Conservation (phyloP, 2,329 filamentous ascomycete species). For the Ascochyta lentis region DNA sequence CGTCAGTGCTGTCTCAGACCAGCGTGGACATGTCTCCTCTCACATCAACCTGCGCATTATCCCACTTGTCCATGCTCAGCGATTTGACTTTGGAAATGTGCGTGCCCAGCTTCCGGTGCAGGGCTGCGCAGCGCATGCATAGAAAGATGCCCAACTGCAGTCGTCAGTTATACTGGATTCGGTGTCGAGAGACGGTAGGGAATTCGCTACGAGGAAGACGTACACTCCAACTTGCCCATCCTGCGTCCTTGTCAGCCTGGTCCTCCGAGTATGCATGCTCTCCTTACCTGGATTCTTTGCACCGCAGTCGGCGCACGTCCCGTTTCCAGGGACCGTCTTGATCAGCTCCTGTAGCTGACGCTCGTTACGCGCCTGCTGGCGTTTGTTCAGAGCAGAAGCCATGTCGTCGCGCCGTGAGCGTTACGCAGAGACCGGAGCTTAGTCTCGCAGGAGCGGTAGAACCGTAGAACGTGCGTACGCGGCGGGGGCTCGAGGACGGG, state of each 20-base stretch:
- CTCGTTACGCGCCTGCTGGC: constrained; percentile 97
- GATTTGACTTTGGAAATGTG: constrained; percentile 99
- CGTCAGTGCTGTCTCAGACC: constrained; percentile 18
- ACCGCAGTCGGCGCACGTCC: constrained; percentile 90
- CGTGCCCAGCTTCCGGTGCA: constrained; percentile 95
- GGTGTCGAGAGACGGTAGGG: constrained; percentile 7
- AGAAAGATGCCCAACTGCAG: constrained; percentile 88
- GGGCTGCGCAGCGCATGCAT: constrained; percentile 94
- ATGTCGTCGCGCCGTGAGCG: constrained; percentile 53
- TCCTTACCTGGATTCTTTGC: constrained; percentile 86
- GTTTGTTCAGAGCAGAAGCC: constrained; percentile 84
- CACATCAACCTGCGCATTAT: constrained; percentile 94
- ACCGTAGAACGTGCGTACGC: constrained; percentile 17
- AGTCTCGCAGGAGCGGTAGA: constrained; percentile 8
- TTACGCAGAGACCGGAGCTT: constrained; percentile 13
- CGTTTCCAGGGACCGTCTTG: constrained; percentile 83
- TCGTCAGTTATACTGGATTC: constrained; percentile 30
- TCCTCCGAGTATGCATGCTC: constrained; percentile 10
- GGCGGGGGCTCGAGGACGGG: constrained; percentile 11
- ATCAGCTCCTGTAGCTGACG: constrained; percentile 88
- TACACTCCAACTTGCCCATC: constrained; percentile 98
- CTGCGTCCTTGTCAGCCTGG: constrained; percentile 57
- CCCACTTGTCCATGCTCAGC: constrained; percentile 97
- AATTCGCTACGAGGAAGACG: constrained; percentile 40
- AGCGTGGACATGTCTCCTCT: constrained; percentile 35